These are phyloP conservation scores for Colletotrichum orbiculare DNA, from an alignment of 2,329 filamentous ascomycete genomes.

Conservation along the genomic window DNA sequence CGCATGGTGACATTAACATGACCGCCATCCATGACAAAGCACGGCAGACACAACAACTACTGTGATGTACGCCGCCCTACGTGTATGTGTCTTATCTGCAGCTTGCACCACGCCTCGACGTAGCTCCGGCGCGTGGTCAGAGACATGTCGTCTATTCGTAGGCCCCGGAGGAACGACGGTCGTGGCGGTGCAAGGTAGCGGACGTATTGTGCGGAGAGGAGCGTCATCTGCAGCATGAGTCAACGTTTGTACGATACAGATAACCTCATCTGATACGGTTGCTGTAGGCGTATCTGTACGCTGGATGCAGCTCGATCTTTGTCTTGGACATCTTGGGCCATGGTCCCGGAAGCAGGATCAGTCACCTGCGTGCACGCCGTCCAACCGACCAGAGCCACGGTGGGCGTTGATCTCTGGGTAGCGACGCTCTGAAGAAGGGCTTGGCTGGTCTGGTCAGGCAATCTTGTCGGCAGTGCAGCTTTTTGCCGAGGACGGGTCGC, in stretches of 20 bases:
- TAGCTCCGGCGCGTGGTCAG: slow-evolving; percentile 20
- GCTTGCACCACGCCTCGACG: slow-evolving; percentile 20
- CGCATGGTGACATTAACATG: slow-evolving; percentile 10
- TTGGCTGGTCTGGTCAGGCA: too few species aligned
- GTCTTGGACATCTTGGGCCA: too few species aligned
- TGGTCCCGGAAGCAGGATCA: slow-evolving; percentile 11
- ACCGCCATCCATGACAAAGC: background rate
- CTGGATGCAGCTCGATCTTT: background rate
- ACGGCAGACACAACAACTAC: slow-evolving; percentile 17
- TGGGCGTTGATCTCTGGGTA: background rate
- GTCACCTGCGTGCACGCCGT: too few species aligned
- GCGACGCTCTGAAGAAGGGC: background rate
- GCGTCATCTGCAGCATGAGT: slow-evolving; percentile 15
- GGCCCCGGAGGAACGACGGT: slow-evolving; percentile 4
- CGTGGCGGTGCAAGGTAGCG: slow-evolving; percentile 25
- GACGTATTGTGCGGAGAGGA: slow-evolving; percentile 3
- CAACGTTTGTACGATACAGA: background rate
- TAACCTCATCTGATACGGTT: background rate
- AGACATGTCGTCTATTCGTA: slow-evolving; percentile 7
- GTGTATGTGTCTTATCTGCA: slow-evolving; percentile 34
- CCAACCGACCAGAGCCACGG: too few species aligned
- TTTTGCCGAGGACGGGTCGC: too few species aligned
- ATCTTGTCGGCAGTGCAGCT: too few species aligned
- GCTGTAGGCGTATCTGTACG: background rate
- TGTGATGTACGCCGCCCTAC: slow-evolving; percentile 20